A percentile compares a stretch with the other conserved stretches of the same genome.
Evolutionary conservation across 2,329 filamentous ascomycete species (phyloP).

Genomic region (Cladosporium cucumerinum): DNA sequence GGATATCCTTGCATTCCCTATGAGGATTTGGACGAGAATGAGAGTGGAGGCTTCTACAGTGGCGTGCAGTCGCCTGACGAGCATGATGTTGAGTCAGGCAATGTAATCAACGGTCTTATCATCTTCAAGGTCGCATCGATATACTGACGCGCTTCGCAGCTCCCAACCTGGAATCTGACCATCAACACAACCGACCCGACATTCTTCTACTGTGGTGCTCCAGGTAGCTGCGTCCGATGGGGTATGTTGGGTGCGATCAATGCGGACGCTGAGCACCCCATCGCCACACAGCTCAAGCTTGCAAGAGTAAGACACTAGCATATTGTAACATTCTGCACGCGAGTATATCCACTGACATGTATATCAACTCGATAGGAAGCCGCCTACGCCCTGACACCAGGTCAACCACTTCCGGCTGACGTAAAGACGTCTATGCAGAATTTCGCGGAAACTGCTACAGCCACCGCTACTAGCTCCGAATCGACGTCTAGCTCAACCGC

Average conservation of each 20-base stretch:
- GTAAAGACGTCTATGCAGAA: conserved; percentile 25
- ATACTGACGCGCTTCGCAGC: conserved; percentile 11
- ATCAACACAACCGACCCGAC: conserved; percentile 63
- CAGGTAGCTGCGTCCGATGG: conserved; percentile 60
- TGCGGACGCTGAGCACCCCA: conserved; percentile 39
- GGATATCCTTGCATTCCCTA: conserved; percentile 41
- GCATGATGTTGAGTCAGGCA: neutral
- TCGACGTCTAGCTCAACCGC: conserved; percentile 20
- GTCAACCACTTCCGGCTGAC: conserved; percentile 40
- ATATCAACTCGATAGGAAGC: conserved; percentile 18
- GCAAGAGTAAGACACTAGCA: conserved; percentile 18
- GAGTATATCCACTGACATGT: neutral
- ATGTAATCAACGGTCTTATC: neutral
- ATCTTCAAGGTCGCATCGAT: neutral
- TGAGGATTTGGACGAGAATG: conserved; percentile 23
- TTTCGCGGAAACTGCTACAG: conserved; percentile 23
- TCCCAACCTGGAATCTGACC: conserved; percentile 32
- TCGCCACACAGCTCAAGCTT: conserved; percentile 30
- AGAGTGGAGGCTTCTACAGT: conserved; percentile 25
- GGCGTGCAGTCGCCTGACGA: conserved; percentile 8
- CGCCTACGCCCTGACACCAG: conserved; percentile 37
- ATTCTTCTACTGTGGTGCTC: conserved; percentile 68
- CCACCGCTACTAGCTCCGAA: conserved; percentile 19
- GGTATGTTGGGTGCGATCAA: conserved; percentile 78
- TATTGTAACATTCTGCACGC: neutral